These are phyloP conservation scores for Sporothrix humicola DNA, from an alignment of 2,329 filamentous ascomycete species.

Conservation along the genomic window DNA sequence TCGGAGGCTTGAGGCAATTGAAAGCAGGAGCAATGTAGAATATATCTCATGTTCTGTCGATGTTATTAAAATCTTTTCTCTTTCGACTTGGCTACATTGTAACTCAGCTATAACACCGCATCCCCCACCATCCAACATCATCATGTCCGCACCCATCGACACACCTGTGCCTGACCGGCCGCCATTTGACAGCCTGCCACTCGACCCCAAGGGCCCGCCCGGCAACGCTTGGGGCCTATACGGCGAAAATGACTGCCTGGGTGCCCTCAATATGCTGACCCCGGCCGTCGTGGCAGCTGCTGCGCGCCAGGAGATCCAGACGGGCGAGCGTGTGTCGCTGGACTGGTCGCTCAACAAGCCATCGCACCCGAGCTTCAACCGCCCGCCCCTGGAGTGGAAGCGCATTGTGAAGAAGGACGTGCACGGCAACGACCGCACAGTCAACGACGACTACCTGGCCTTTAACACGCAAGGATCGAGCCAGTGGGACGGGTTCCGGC, in stretches of 20 bases:
- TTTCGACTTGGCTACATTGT: background rate
- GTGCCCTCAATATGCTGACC: conserved; percentile 40
- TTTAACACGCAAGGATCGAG: conserved; percentile 56
- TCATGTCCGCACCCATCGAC: conserved; percentile 6
- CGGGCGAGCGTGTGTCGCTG: conserved; percentile 62
- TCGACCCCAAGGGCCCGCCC: conserved; percentile 38
- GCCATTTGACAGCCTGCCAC: conserved; percentile 38
- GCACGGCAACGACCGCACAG: conserved; percentile 42
- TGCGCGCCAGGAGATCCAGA: conserved; percentile 57
- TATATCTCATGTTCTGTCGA: no score
- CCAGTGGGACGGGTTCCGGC: conserved; percentile 58
- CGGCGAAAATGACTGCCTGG: conserved; percentile 51
- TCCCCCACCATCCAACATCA: background rate
- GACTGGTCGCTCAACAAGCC: conserved; percentile 62
- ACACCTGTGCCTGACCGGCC: conserved; percentile 46
- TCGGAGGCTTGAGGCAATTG: background rate
- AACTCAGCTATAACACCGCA: no score
- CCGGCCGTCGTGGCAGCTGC: conserved; percentile 35
- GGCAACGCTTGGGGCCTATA: conserved; percentile 56
- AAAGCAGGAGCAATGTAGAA: background rate
- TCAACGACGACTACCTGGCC: conserved; percentile 56
- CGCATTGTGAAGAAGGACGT: conserved; percentile 32
- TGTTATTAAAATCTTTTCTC: background rate
- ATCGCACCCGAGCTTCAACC: conserved; percentile 50
- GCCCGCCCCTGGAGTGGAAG: conserved; percentile 54